phyloP scores from a whole-genome alignment of 495 filamentous ascomycete genomes.

The Recurvomyces mirabilis region DNA sequence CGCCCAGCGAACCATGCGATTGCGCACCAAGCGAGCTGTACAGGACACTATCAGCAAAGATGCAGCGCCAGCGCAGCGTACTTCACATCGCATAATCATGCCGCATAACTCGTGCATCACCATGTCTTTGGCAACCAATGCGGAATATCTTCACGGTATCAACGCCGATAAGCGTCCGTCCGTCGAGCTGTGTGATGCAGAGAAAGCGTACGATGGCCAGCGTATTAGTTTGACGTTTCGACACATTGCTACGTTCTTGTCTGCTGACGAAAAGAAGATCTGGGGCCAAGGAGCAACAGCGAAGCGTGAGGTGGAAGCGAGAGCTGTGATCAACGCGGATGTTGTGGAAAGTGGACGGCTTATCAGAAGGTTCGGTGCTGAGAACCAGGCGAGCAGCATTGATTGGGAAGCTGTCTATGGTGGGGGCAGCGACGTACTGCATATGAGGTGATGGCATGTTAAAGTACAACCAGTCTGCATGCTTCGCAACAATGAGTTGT shows the following conservation, averaged over 20 bases:
- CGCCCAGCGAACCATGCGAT: conserved; percentile 79
- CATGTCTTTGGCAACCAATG: conserved; percentile 72
- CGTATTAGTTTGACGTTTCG: conserved; percentile 92
- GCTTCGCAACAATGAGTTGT: no score
- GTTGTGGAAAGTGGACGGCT: conserved; percentile 53
- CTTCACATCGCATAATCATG: conserved; percentile 55
- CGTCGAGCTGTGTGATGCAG: conserved; percentile 52
- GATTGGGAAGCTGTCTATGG: conserved; percentile 76
- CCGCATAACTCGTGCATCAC: conserved; percentile 84
- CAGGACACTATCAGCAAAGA: conserved; percentile 24
- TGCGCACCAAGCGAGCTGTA: conserved; percentile 64
- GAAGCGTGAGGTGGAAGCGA: conserved; percentile 50
- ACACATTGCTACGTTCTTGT: conserved; percentile 73
- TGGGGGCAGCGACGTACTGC: conserved; percentile 74
- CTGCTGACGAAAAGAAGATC: conserved; percentile 50
- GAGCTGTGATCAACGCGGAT: conserved; percentile 56
- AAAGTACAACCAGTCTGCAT: no score
- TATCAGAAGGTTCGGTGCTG: conserved; percentile 68
- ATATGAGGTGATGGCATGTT: no score
- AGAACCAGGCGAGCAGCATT: conserved; percentile 66
- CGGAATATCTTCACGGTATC: conserved; percentile 81
- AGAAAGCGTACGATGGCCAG: conserved; percentile 59
- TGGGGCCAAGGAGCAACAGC: conserved; percentile 83
- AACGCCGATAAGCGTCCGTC: conserved; percentile 66
- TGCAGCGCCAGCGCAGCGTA: conserved; percentile 28